Conservation (phyloP, 2,329 filamentous ascomycete species). For the Monosporascus sp. region DNA sequence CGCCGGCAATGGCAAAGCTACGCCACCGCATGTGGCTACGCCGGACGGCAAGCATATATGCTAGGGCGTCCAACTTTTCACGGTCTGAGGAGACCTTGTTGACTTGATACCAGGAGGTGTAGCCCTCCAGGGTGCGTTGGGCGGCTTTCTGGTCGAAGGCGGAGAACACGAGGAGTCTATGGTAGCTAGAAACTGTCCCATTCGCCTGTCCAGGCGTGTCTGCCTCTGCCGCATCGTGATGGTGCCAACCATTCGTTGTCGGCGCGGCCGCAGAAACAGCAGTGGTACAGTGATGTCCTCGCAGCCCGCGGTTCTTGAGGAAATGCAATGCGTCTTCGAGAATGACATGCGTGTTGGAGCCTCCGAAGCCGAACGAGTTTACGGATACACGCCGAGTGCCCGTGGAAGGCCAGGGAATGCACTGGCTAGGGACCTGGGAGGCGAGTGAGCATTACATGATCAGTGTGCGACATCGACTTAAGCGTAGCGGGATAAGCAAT, state of each 20-base stretch:
- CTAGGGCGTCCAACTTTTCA: constrained; percentile 16
- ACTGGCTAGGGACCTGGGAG: constrained; percentile 15
- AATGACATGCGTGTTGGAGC: constrained; percentile 20
- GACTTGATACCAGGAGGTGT: constrained; percentile 20
- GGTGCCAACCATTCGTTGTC: constrained; percentile 5
- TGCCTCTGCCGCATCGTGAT: not conserved
- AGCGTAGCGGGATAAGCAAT: constrained; percentile 12
- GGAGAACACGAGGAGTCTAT: constrained; percentile 18
- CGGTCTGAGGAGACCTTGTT: constrained; percentile 2
- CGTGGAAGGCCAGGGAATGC: constrained; percentile 25
- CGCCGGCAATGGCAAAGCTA: constrained; percentile 15
- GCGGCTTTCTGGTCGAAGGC: constrained; percentile 23
- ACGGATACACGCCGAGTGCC: constrained; percentile 27
- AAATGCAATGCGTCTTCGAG: constrained; percentile 20
- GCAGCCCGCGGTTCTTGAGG: constrained; percentile 9
- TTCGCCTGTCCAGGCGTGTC: not conserved
- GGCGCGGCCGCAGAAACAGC: not conserved
- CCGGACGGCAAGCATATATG: constrained; percentile 21
- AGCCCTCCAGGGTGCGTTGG: constrained; percentile 15
- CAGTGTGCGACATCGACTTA: constrained; percentile 5
- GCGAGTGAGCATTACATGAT: not conserved
- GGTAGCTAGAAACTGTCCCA: too few species aligned
- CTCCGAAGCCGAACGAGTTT: constrained; percentile 25
- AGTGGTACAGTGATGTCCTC: constrained; percentile 14
- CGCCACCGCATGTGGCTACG: constrained; percentile 23